A percentile compares a stretch with the other conserved stretches of the same genome.
Conservation (phyloP, 495 filamentous ascomycete species). For the Margaritispora aquatica region DNA sequence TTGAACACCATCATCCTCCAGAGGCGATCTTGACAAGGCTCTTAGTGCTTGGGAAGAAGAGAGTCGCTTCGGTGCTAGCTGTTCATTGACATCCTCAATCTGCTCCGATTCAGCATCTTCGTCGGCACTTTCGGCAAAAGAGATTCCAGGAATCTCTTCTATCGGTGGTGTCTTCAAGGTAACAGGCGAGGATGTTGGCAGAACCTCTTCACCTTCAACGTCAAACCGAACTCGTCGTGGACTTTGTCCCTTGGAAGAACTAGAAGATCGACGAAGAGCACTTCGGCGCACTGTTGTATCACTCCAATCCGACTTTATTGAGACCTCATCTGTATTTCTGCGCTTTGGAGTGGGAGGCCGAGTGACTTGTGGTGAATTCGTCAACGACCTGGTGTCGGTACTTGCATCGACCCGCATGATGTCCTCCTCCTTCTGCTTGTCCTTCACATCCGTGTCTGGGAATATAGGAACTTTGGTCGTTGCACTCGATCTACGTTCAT, state of each 20-base stretch:
- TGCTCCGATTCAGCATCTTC: conserved; percentile 17
- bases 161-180: conserved; percentile 19
- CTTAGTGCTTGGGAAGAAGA: conserved; percentile 25
- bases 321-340: conserved; percentile 24
- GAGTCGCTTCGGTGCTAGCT: conserved; percentile 21
- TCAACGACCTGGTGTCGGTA: conserved; percentile 17
- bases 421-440: conserved; percentile 2
- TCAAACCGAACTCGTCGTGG: conserved; percentile 49
- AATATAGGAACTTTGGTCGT: conserved; percentile 11
- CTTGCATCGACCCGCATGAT: conserved; percentile 13
- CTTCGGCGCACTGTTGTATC: conserved; percentile 35
- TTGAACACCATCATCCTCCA: conserved; percentile 25
- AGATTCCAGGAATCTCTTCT: neutral
- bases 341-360: conserved; percentile 12
- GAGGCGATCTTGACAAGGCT: conserved; percentile 22
- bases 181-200: conserved; percentile 41
- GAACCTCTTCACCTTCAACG: conserved; percentile 43
- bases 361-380: conserved; percentile 6
- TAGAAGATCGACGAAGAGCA: conserved; percentile 42
- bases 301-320: conserved; percentile 36
- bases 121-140: conserved; percentile 3
- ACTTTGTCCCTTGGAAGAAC: conserved; percentile 35
- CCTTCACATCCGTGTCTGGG: neutral
- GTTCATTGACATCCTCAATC: conserved; percentile 19
- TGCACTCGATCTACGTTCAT: conserved; percentile 17